Evolutionary conservation across 2,329 filamentous ascomycete genomes (phyloP).

Genomic region (Penicillium rolfsii): DNA sequence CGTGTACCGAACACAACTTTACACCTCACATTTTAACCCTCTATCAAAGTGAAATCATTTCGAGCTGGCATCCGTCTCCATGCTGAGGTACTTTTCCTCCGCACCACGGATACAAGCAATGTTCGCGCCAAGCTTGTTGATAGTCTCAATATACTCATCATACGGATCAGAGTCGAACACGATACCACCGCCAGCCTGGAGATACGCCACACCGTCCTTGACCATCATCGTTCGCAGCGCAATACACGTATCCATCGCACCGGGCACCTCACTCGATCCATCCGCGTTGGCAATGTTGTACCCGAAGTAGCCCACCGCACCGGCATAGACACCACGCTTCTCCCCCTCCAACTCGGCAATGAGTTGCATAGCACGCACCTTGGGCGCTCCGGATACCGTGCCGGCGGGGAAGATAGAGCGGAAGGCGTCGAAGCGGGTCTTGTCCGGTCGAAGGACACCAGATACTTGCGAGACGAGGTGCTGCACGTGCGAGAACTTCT

Average conservation of each 20-base stretch:
- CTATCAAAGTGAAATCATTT: not conserved
- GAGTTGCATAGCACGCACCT: conserved; percentile 94
- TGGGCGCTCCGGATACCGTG: conserved; percentile 92
- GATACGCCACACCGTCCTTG: conserved; percentile 87
- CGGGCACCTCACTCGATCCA: conserved; percentile 66
- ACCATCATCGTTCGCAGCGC: conserved; percentile 89
- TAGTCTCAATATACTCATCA: conserved; percentile 94
- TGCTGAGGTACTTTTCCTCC: conserved; percentile 66
- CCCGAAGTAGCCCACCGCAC: conserved; percentile 95
- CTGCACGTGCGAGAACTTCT: conserved; percentile 95
- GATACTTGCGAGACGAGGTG: conserved; percentile 96
- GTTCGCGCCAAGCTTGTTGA: conserved; percentile 92
- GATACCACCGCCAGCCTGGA: conserved; percentile 85
- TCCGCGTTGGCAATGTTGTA: conserved; percentile 72
- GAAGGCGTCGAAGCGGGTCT: conserved; percentile 94
- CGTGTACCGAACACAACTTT: not conserved
- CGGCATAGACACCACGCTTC: conserved; percentile 93
- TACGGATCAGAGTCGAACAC: conserved; percentile 90
- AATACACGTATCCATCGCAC: conserved; percentile 88
- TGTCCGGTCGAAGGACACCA: conserved; percentile 77
- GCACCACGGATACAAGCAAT: conserved; percentile 85
- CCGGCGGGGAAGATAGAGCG: conserved; percentile 95
- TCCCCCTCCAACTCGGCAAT: conserved; percentile 93
- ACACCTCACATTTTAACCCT: not conserved
- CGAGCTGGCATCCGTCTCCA: conserved; percentile 36